Base-by-base conservation (phyloP, 2,329 filamentous ascomycete genomes). In the Phaeophleospora eucalypticola region DNA sequence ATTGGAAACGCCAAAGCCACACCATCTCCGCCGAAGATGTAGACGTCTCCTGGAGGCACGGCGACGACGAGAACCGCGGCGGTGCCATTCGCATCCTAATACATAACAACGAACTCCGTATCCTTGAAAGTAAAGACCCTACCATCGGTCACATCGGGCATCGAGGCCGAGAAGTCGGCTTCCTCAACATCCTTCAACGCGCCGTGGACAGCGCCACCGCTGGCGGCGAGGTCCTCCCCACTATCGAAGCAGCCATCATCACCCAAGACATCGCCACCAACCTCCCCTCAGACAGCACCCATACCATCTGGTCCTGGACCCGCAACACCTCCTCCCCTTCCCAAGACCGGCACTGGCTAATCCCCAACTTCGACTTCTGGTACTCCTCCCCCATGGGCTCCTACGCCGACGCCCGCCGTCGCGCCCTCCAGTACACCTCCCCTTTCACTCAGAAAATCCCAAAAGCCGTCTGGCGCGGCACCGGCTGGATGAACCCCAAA, bases 351-450 rank as follows among this genome's bases (percentile, higher is more conserved):
- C 56, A 65, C 3, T 77, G 74, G 74, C 60, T 77, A 12, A 76
- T 78, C 64, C 74, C 75, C 0, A 74, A 77, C 48, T 76, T 76
- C 51, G 72, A 71, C 19, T 74, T 72, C 60, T 77, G 71, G 69
- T 65, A 68, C 9, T 74, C 70, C 18, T 35, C 29, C 14, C 32
- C 34, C 18, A 36, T 39, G 17, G 52, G 54, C 2, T 41, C 52
- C 4, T 57, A 38, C 18, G 19, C 21, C 2, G 54, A 57, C 19
- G 72, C 48, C 3, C 48, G 53, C 2, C 27, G 44, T 7, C 41
- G 47, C 18, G 54, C 54, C 2, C 42, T 48, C 4, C 44, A 51
- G 15, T 45, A 49, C 14, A 56, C 59, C 20, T 36, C 38, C 9
- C 37, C 48, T 16, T 52, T 57, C 20, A 39, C 33, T 14, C 48